Base-by-base conservation (phyloP, 148 eudicot species). In the Dianthus caryophyllus region DNA sequence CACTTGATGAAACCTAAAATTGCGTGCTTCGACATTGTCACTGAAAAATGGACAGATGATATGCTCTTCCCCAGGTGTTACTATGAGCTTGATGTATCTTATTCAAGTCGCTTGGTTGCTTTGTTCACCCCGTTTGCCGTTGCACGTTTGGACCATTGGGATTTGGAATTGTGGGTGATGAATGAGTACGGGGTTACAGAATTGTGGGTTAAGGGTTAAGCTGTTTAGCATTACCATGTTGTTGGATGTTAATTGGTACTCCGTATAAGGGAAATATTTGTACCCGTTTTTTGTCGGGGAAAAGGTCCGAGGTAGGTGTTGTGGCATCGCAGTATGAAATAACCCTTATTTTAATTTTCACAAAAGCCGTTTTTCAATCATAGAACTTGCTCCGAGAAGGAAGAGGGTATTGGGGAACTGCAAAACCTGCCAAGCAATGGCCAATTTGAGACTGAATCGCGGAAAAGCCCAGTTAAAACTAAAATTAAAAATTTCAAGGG, bases 141-240 rank as follows among this genome's bases (percentile, higher is more conserved):
- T n/a, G n/a, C n/a, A 13, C 29, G 31, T 17, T 4, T 2, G 8
- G 41, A 0, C 5, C 21, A 16, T 58, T 30, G 21, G 0, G 16
- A 8, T 31, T 58, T 30, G 4, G 39, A 58, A 1, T 21, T 58
- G 41, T 58, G 62, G 62, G 62, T 58, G 38, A 58, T 58, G 62
- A 31, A 29, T 9, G 41, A 58, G 17, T 58, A 58, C 16, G 41
- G 62, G 6, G 62, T 29, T 29, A 21, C 29, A 1, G 39, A 58
- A 5, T 30, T 41, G 20, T 58, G 62, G 43, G 13, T 58, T n/a
- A n/a, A n/a, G n/a, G n/a, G n/a, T n/a, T 14, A 58, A 14, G 62
- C 6, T 58, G 62, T 29, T 58, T 2, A 30, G 62, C 41, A 58
- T 58, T 8, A 50, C 9, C 21, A 16, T n/a, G n/a, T n/a, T 16